Evolutionary conservation across 805 yeast genomes (phyloP).

Genomic region (Maudiozyma barnettii): DNA sequence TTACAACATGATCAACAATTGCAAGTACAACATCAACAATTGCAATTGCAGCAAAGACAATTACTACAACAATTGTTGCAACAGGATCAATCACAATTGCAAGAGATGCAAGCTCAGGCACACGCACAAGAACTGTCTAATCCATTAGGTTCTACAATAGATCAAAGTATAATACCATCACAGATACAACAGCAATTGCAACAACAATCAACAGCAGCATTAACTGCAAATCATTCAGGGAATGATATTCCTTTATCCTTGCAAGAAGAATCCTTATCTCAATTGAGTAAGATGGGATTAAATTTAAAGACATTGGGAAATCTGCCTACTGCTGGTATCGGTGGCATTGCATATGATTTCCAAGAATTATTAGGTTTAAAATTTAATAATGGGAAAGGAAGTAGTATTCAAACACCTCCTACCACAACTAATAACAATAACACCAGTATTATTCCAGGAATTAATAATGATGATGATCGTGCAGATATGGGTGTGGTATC

Average conservation of each 20-base stretch:
- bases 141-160: slow-evolving; percentile 9
- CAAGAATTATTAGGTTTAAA: slow-evolving; percentile 23
- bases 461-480: neutral
- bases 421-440: neutral
- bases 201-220: neutral
- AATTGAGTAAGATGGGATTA: slow-evolving; percentile 11
- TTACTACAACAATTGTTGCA: slow-evolving; percentile 8
- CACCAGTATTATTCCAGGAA: too few relatives aligned
- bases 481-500: neutral
- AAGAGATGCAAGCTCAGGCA: slow-evolving; percentile 1
- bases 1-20: slow-evolving; percentile 20
- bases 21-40: slow-evolving; percentile 18
- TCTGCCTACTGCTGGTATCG: slow-evolving; percentile 25
- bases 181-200: slow-evolving; percentile 5
- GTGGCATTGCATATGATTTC: slow-evolving; percentile 27
- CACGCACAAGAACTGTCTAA: slow-evolving; percentile 5
- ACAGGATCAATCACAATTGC: slow-evolving; percentile 6
- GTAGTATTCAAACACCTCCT: slow-evolving; percentile 1
- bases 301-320: slow-evolving; percentile 12
- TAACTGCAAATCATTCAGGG: neutral
- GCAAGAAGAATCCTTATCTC: slow-evolving; percentile 9
- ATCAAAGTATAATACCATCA: slow-evolving; percentile 6
- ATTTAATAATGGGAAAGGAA: slow-evolving; percentile 10
- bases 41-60: slow-evolving; percentile 18
- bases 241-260: slow-evolving; percentile 3